Percentiles rank a stretch among this genome's conserved stretches.
Evolutionary conservation across 805 yeast genomes (phyloP).

Genomic region (Kodamaea jinghongensis): DNA sequence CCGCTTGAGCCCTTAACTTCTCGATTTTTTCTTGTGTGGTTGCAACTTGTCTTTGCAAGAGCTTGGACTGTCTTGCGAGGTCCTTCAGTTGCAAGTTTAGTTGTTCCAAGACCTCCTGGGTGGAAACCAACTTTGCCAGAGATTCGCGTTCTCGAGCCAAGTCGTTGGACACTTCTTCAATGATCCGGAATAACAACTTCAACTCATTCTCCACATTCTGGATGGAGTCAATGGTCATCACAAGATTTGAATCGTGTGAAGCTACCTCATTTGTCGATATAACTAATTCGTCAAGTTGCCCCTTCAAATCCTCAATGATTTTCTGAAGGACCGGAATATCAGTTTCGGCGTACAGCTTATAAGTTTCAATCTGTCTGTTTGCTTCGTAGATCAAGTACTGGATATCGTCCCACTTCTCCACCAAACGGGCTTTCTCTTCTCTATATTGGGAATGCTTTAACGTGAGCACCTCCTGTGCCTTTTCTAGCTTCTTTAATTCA

Average conservation of each 20-base stretch:
- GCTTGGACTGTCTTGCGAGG: slow-evolving; percentile 41
- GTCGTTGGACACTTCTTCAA: slow-evolving; percentile 52
- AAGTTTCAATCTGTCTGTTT: slow-evolving; percentile 55
- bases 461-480: slow-evolving; percentile 59
- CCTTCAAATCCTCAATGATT: slow-evolving; percentile 51
- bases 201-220: slow-evolving; percentile 39
- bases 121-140: slow-evolving; percentile 32
- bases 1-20: slow-evolving; percentile 43
- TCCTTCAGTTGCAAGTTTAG: slow-evolving; percentile 37
- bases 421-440: slow-evolving; percentile 54
- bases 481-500: slow-evolving; percentile 59
- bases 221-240: slow-evolving; percentile 57
- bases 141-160: slow-evolving; percentile 42
- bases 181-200: slow-evolving; percentile 44
- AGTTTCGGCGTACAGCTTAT: slow-evolving; percentile 58
- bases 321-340: slow-evolving; percentile 55
- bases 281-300: slow-evolving; percentile 39
- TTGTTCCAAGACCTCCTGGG: slow-evolving; percentile 42
- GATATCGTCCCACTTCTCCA: slow-evolving; percentile 59
- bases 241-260: slow-evolving; percentile 37
- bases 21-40: slow-evolving; percentile 47
- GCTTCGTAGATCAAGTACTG: slow-evolving; percentile 56
- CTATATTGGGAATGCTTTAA: slow-evolving; percentile 64
- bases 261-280: slow-evolving; percentile 30
- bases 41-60: slow-evolving; percentile 49